phyloP scores from a whole-genome alignment of 2,329 filamentous ascomycete species.

The Fusarium sp. region DNA sequence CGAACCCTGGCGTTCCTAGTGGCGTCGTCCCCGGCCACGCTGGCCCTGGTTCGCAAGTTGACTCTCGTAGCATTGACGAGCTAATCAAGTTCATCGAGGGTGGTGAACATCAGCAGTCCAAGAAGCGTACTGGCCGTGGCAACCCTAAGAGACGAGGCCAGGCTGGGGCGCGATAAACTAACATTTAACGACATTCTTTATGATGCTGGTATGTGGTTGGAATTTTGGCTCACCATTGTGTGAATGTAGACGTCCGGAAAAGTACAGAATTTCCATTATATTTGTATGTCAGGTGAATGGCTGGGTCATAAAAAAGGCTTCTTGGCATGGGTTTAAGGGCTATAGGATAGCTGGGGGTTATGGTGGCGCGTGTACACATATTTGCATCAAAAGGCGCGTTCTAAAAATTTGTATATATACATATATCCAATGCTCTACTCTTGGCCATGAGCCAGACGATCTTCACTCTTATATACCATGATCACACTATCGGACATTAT shows the following conservation, averaged over 20 bases:
- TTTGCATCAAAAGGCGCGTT: conserved; percentile 44
- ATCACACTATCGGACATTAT: conserved; percentile 14
- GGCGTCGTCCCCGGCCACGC: conserved; percentile 49
- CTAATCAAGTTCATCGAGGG: conserved; percentile 95
- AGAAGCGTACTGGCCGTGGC: conserved; percentile 65
- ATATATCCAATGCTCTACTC: conserved; percentile 36
- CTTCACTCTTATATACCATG: conserved; percentile 44
- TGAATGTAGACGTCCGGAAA: conserved; percentile 37
- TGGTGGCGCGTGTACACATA: conserved; percentile 30
- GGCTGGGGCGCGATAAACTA: conserved; percentile 35
- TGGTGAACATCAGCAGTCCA: conserved; percentile 64
- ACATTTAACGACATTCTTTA: conserved; percentile 23
- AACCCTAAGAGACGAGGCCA: conserved; percentile 67
- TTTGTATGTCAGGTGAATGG: conserved; percentile 28
- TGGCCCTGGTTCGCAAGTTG: conserved; percentile 58
- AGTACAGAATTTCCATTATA: conserved; percentile 32
- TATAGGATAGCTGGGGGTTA: conserved; percentile 21
- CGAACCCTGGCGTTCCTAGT: conserved; percentile 44
- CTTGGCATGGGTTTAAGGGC: conserved; percentile 25
- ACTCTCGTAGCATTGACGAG: conserved; percentile 90
- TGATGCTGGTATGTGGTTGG: conserved; percentile 27
- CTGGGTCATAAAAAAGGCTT: conserved; percentile 12
- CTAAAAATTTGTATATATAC: conserved; percentile 31
- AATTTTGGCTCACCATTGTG: conserved; percentile 32
- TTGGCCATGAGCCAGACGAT: conserved; percentile 39